Conservation (phyloP, 352 stramenopile genomes). For the Globisporangium orthogonon region DNA sequence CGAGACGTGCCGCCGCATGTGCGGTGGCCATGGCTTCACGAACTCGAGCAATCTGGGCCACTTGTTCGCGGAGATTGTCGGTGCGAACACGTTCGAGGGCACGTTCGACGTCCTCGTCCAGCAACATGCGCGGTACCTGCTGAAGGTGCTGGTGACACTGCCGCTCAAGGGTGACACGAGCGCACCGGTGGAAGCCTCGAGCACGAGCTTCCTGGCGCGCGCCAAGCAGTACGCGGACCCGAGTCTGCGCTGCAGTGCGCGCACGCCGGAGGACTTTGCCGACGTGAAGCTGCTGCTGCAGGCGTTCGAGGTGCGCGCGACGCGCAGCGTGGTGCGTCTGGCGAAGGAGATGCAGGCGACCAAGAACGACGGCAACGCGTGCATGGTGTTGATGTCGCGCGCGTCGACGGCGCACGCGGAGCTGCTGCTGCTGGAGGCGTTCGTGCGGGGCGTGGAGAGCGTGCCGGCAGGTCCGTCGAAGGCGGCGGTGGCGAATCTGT, state of each 20-base stretch:
- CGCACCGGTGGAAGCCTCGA: too few relatives aligned
- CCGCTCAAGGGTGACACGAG: background rate
- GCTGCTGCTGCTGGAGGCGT: conserved; percentile 20
- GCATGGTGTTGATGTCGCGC: conserved; percentile 36
- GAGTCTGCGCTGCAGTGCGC: conserved; percentile 8
- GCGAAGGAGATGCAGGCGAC: too few relatives aligned
- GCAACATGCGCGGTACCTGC: conserved; percentile 51
- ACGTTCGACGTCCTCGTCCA: conserved; percentile 69
- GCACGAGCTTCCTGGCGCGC: background rate
- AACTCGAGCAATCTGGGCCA: conserved; percentile 18
- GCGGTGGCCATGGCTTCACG: conserved; percentile 15
- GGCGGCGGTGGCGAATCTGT: conserved; percentile 17
- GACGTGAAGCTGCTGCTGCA: conserved; percentile 19
- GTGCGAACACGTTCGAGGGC: conserved; percentile 54
- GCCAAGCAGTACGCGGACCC: background rate
- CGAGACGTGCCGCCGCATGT: conserved; percentile 24
- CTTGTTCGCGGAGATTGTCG: conserved; percentile 29
- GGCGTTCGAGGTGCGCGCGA: conserved; percentile 23
- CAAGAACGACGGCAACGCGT: conserved; percentile 20
- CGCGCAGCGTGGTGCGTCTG: background rate
- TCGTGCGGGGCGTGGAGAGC: conserved; percentile 9
- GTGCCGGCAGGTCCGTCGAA: conserved; percentile 9
- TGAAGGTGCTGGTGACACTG: conserved; percentile 21
- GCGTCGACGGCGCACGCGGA: conserved; percentile 30
- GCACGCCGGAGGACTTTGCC: conserved; percentile 13